Conservation (phyloP, 441 rosid genomes). For the Erysimum cheiri region DNA sequence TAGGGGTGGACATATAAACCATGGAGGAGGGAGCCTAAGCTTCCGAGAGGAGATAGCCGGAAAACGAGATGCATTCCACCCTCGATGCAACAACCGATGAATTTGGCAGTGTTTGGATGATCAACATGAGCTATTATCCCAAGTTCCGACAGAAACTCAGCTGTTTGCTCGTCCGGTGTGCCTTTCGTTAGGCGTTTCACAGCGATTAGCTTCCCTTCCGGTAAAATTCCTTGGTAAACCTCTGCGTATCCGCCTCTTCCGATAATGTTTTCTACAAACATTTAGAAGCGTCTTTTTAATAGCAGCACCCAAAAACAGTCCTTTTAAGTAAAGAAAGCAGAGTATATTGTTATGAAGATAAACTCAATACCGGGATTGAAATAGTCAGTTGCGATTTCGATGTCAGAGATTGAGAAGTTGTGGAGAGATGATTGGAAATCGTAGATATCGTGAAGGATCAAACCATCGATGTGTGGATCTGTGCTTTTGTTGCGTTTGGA, state of each 20-base stretch:
- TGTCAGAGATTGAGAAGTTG: constrained; percentile 63
- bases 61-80: constrained; percentile 88
- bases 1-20: constrained; percentile 48
- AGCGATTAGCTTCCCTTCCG: constrained; percentile 72
- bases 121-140: constrained; percentile 87
- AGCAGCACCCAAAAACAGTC: constrained; percentile 3
- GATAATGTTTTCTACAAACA: constrained; percentile 68
- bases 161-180: constrained; percentile 66
- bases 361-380: constrained; percentile 61
- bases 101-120: constrained; percentile 87
- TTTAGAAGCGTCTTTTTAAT: background rate
- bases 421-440: constrained; percentile 63
- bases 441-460: constrained; percentile 57
- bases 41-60: constrained; percentile 76
- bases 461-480: constrained; percentile 46
- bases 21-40: constrained; percentile 78
- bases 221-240: constrained; percentile 79
- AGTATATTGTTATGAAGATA: background rate
- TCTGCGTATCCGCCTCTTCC: constrained; percentile 87
- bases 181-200: constrained; percentile 78
- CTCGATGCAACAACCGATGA: constrained; percentile 81
- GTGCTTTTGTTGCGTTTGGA: constrained; percentile 49
- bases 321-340: background rate
- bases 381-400: constrained; percentile 69
- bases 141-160: constrained; percentile 75